phyloP scores from a whole-genome alignment of 2,329 filamentous ascomycete species.

The Elsinoe fawcettii region DNA sequence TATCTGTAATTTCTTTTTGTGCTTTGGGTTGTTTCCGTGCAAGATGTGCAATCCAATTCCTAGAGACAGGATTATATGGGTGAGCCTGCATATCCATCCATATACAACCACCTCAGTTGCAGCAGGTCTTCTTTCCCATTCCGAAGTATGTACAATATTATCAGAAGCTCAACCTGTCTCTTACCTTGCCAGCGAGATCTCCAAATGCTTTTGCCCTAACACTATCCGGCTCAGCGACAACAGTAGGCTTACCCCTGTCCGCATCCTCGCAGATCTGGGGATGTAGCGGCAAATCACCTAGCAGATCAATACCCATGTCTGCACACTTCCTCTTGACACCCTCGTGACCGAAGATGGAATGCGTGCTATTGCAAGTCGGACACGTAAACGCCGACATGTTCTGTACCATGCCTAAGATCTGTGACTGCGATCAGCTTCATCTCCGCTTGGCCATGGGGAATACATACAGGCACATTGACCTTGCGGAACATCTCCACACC shows the following conservation, averaged over 20 bases:
- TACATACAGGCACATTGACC: conserved; percentile 58
- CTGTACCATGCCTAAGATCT: conserved; percentile 74
- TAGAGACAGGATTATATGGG: too few relatives aligned
- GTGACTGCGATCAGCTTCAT: conserved; percentile 1
- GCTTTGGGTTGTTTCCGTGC: too few relatives aligned
- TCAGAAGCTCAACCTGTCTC: conserved; percentile 17
- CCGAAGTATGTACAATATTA: neutral
- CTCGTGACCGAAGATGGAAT: conserved; percentile 33
- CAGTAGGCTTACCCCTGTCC: conserved; percentile 78
- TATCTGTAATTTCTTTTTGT: too few relatives aligned
- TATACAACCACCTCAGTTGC: too few relatives aligned
- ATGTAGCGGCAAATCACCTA: conserved; percentile 86
- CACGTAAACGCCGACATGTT: conserved; percentile 86
- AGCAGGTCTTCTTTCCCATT: neutral
- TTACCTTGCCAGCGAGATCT: conserved; percentile 22
- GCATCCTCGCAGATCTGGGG: conserved; percentile 79
- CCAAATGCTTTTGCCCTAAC: conserved; percentile 64
- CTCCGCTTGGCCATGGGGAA: neutral
- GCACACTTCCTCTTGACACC: conserved; percentile 59
- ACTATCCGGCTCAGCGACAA: conserved; percentile 75
- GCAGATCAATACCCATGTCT: conserved; percentile 65
- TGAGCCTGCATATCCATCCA: too few relatives aligned
- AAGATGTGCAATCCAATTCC: too few relatives aligned
- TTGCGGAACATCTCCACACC: conserved; percentile 90
- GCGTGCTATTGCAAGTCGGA: conserved; percentile 45